A percentile compares a stretch with the other conserved stretches of the same genome.
These are phyloP conservation scores for Leishmania guyanensis DNA, from an alignment of 208 protist genomes.

Conservation along the genomic window DNA sequence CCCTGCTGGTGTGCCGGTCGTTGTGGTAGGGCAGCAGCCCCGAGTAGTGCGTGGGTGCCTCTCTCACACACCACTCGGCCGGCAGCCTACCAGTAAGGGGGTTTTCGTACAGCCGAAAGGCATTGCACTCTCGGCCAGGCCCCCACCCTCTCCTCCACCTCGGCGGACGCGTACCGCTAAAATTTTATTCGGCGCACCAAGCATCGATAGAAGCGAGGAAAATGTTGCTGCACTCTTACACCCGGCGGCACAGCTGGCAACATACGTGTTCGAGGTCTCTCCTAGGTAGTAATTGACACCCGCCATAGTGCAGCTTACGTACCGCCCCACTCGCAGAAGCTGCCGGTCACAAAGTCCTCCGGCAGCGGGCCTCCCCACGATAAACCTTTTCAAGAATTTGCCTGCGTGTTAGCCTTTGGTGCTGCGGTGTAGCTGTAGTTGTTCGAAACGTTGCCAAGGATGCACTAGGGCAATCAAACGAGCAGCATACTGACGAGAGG, in stretches of 20 bases:
- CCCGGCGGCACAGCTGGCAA: background rate
- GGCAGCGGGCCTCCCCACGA: background rate
- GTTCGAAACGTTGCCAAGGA: background rate
- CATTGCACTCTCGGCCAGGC: background rate
- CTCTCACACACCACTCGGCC: background rate
- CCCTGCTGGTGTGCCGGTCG: background rate
- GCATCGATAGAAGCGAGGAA: background rate
- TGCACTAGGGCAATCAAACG: background rate
- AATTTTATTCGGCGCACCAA: background rate
- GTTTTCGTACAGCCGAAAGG: background rate
- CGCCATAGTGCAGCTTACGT: background rate
- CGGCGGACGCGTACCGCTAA: background rate
- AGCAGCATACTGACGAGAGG: background rate
- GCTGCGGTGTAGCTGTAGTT: background rate
- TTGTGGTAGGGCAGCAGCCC: background rate
- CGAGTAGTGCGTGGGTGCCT: background rate
- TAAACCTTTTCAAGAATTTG: background rate
- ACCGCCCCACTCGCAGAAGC: background rate
- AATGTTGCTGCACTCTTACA: background rate
- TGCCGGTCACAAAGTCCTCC: background rate
- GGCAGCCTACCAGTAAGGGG: background rate
- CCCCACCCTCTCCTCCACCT: background rate
- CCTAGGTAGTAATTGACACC: background rate
- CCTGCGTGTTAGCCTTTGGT: background rate
- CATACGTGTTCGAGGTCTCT: background rate